These are phyloP conservation scores for Globisporangium recalcitrans DNA, from an alignment of 352 stramenopile species.

Conservation along the genomic window DNA sequence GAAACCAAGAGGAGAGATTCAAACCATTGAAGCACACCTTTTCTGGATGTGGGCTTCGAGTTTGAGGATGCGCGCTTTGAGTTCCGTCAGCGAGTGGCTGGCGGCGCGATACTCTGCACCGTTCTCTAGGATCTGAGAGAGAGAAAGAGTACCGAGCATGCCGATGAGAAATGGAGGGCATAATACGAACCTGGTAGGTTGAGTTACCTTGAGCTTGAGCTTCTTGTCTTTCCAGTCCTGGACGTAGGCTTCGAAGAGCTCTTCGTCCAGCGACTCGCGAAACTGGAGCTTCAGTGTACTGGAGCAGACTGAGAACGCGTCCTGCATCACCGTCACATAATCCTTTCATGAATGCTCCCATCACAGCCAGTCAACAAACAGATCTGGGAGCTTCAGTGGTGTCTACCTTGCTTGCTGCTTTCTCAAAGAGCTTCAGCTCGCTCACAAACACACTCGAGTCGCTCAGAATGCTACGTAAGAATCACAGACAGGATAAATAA, in stretches of 20 bases:
- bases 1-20: background rate
- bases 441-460: slow-evolving; percentile 25
- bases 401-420: slow-evolving; percentile 41
- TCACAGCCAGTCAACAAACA: background rate
- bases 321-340: slow-evolving; percentile 19
- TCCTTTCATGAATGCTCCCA: background rate
- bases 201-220: slow-evolving; percentile 22
- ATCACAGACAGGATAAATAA: too few relatives aligned
- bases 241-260: slow-evolving; percentile 54
- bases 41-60: background rate
- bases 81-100: background rate
- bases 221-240: slow-evolving; percentile 38
- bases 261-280: slow-evolving; percentile 39
- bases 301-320: slow-evolving; percentile 49
- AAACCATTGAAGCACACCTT: background rate
- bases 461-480: slow-evolving; percentile 31
- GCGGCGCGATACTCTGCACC: background rate
- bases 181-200: too few relatives aligned
- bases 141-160: too few relatives aligned
- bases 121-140: background rate
- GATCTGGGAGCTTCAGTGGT: background rate
- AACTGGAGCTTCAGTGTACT: slow-evolving; percentile 62
- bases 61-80: slow-evolving; percentile 3
- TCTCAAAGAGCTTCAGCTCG: slow-evolving; percentile 43
- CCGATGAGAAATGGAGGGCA: background rate